These are phyloP conservation scores for Brassica cretica DNA, from an alignment of 345 rosid genomes.

Conservation along the genomic window DNA sequence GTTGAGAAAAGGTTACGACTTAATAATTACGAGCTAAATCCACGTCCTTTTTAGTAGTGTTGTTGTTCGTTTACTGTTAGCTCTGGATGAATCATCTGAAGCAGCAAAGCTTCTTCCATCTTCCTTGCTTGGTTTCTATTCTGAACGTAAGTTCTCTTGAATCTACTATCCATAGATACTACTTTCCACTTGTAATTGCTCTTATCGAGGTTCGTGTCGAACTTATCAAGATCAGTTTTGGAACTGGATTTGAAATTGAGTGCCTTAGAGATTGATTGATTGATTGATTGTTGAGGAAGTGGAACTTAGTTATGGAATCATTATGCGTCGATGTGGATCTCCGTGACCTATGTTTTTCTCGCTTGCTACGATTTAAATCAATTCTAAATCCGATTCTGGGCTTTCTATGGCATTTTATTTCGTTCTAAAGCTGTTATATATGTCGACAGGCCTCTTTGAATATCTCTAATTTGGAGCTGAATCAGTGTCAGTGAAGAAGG, in stretches of 20 bases:
- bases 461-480: too few species aligned
- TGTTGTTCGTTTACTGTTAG: too few species aligned
- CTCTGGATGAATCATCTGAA: constrained; percentile 23
- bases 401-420: neutral
- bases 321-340: constrained; percentile 7
- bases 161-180: neutral
- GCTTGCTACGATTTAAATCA: too few species aligned
- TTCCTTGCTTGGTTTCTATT: constrained; percentile 10
- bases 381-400: neutral
- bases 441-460: too few species aligned
- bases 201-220: neutral
- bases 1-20: neutral
- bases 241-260: neutral
- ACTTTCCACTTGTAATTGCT: neutral
- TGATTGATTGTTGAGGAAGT: neutral
- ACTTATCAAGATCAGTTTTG: neutral
- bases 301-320: neutral
- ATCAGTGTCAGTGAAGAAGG: too few species aligned
- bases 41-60: too few species aligned
- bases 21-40: too few species aligned
- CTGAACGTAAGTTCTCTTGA: constrained; percentile 19
- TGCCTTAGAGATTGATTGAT: neutral
- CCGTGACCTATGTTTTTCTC: too few species aligned
- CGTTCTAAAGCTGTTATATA: too few species aligned
- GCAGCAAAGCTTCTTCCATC: constrained; percentile 17